Percentiles rank a stretch among this genome's conserved stretches.
Conservation (phyloP, 2,329 filamentous ascomycete genomes). For the Stemphylium lycopersici region DNA sequence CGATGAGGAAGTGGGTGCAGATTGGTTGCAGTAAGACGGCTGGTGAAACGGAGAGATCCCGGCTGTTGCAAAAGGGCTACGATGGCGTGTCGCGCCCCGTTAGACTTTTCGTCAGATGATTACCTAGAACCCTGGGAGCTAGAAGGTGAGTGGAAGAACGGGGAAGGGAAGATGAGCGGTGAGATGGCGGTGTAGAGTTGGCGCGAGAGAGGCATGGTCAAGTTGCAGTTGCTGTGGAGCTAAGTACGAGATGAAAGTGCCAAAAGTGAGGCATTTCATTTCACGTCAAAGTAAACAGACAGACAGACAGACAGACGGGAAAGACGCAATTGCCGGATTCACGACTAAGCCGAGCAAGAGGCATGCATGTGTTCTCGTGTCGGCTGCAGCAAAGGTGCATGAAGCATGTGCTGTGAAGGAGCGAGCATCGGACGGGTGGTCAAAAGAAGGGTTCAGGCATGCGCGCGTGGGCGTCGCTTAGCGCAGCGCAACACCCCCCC, state of each 20-base stretch:
- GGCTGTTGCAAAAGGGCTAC: conserved; percentile 12
- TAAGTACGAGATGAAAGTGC: neutral
- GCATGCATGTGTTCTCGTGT: conserved; percentile 20
- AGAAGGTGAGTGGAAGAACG: conserved; percentile 4
- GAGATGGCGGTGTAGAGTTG: conserved; percentile 23
- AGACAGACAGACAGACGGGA: neutral
- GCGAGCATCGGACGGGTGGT: conserved; percentile 13
- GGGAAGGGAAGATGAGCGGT: conserved; percentile 27
- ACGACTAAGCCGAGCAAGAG: no score
- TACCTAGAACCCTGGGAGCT: conserved; percentile 4
- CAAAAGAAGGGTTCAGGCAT: neutral
- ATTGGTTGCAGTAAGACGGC: conserved; percentile 5
- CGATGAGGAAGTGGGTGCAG: conserved; percentile 3
- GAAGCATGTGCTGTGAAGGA: neutral
- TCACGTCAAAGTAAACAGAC: neutral
- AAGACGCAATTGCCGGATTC: no score
- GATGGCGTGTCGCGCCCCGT: no score
- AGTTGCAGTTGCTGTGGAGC: conserved; percentile 4
- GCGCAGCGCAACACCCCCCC: neutral
- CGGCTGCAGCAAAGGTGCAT: conserved; percentile 12
- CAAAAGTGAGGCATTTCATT: conserved; percentile 7
- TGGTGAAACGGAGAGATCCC: conserved; percentile 27
- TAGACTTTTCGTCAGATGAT: conserved; percentile 39
- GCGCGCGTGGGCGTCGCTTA: neutral
- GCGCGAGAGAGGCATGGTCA: conserved; percentile 1